A percentile compares a stretch with the other conserved stretches of the same genome.
These are phyloP conservation scores for Cyberlindnera mrakii DNA, from an alignment of 805 yeast species.

Conservation along the genomic window DNA sequence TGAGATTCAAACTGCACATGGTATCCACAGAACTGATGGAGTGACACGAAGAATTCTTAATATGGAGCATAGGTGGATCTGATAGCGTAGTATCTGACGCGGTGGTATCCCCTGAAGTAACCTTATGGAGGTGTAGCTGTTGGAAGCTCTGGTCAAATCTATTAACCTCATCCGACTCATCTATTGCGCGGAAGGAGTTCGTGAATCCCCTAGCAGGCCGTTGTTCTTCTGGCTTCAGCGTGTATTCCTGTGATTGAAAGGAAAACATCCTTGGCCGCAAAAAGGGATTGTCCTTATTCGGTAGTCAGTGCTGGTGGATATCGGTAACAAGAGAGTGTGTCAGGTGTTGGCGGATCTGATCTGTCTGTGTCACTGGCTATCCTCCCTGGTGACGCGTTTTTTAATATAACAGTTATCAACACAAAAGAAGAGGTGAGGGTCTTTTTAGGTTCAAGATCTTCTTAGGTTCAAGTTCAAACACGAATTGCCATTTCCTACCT, in stretches of 20 bases:
- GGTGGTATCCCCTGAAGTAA: conserved; percentile 10
- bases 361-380: too few relatives aligned
- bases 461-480: too few relatives aligned
- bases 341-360: too few relatives aligned
- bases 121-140: conserved; percentile 1
- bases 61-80: conserved; percentile 10
- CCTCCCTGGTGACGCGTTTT: too few relatives aligned
- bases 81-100: conserved; percentile 6
- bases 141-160: conserved; percentile 1
- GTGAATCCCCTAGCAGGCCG: background rate
- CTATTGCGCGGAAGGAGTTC: conserved; percentile 5
- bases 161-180: conserved; percentile 4
- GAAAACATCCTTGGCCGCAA: background rate
- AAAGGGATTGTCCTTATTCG: background rate
- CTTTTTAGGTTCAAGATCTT: too few relatives aligned
- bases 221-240: background rate
- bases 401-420: too few relatives aligned
- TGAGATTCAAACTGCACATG: conserved; percentile 10
- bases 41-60: conserved; percentile 13
- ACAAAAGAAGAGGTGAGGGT: too few relatives aligned
- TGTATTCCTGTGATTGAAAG: conserved; percentile 2
- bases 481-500: too few relatives aligned
- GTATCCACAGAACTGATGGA: conserved; percentile 18
- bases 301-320: background rate
- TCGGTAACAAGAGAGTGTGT: background rate